A percentile compares a stretch with the other conserved stretches of the same genome.
Evolutionary conservation across 305 asterid species (phyloP).

Genomic region (Plantago coronopus): DNA sequence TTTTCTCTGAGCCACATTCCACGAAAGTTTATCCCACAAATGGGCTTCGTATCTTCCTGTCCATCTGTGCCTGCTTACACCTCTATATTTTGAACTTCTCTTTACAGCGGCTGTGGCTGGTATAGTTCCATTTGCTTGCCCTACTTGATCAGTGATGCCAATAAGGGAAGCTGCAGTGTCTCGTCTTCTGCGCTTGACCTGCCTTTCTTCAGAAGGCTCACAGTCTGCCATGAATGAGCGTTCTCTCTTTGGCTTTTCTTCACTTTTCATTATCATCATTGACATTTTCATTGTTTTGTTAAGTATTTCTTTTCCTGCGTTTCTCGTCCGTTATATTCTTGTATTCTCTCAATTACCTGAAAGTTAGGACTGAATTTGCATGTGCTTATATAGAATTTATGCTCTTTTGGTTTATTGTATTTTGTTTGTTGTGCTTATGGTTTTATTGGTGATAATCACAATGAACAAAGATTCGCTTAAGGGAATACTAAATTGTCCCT

Average conservation of each 20-base stretch:
- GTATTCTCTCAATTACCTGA: constrained; percentile 16
- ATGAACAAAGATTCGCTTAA: constrained; percentile 21
- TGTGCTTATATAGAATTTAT: constrained; percentile 28
- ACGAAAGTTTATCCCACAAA: constrained; percentile 70
- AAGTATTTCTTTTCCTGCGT: background rate
- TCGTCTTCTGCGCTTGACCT: constrained; percentile 40
- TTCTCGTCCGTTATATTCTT: background rate
- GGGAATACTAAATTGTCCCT: constrained; percentile 24
- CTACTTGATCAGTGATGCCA: constrained; percentile 14
- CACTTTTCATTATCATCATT: constrained; percentile 28
- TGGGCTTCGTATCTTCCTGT: constrained; percentile 71
- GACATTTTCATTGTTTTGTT: constrained; percentile 18
- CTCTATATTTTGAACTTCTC: constrained; percentile 64
- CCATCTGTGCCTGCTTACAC: constrained; percentile 64
- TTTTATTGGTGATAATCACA: constrained; percentile 28
- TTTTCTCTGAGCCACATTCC: constrained; percentile 66
- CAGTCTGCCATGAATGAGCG: constrained; percentile 15
- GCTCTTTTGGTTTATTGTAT: constrained; percentile 33
- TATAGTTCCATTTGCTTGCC: constrained; percentile 26
- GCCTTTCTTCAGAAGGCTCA: constrained; percentile 23
- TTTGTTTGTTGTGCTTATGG: constrained; percentile 26
- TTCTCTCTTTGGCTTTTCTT: constrained; percentile 22
- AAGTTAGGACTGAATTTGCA: constrained; percentile 19
- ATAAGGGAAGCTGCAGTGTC: constrained; percentile 25
- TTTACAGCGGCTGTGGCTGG: constrained; percentile 41